phyloP scores from a whole-genome alignment of 148 eudicot species.

The Rhododendron kiyosumense region DNA sequence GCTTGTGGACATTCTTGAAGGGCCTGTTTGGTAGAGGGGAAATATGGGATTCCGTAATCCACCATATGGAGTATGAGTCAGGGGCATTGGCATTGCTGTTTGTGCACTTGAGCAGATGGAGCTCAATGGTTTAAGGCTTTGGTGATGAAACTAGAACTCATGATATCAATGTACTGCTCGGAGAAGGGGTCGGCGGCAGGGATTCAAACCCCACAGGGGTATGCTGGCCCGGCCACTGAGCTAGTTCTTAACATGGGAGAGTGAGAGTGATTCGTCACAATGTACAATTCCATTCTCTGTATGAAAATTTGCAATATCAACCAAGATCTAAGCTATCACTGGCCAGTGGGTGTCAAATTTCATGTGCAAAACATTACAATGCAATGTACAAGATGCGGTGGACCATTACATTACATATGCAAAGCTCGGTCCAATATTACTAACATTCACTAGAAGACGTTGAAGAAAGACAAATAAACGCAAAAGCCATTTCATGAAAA shows the following conservation, averaged over 20 bases:
- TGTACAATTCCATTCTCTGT: too few relatives aligned
- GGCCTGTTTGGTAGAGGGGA: conserved; percentile 29
- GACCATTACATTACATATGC: neutral
- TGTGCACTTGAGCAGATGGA: conserved; percentile 15
- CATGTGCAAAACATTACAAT: neutral
- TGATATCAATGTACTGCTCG: neutral
- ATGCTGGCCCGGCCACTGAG: neutral
- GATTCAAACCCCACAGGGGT: neutral
- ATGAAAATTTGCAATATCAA: too few relatives aligned
- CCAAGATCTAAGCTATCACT: too few relatives aligned
- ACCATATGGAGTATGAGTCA: conserved; percentile 13
- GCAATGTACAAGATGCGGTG: neutral
- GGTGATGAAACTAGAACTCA: neutral
- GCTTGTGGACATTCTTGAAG: conserved; percentile 18
- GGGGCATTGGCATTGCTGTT: conserved; percentile 17
- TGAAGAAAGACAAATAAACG: neutral
- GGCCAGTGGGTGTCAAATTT: too few relatives aligned
- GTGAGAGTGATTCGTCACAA: too few relatives aligned
- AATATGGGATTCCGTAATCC: conserved; percentile 28
- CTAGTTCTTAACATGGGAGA: too few relatives aligned
- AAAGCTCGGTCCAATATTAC: neutral
- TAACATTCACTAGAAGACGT: neutral
- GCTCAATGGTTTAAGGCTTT: neutral
- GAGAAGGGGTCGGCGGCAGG: neutral
- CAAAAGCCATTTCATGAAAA: neutral